A percentile compares a stretch with the other conserved stretches of the same genome.
Evolutionary conservation across 2,329 filamentous ascomycete species (phyloP).

Genomic region (Emmonsia crescens): DNA sequence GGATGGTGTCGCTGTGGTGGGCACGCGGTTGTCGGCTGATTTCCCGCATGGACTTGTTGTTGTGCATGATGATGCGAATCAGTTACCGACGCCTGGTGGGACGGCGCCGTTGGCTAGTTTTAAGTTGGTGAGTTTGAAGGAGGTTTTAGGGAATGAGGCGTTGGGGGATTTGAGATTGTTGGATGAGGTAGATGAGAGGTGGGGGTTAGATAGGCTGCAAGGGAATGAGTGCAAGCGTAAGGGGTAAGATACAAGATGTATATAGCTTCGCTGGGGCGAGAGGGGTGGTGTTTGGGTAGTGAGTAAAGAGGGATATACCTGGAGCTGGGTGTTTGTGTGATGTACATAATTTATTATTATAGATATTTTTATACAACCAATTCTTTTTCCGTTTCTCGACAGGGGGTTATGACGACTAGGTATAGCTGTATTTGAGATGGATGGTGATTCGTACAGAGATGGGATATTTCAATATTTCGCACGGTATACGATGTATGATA

Average conservation of each 20-base stretch:
- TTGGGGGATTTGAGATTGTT: constrained; percentile 28
- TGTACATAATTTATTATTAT: not conserved
- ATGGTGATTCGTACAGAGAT: too few relatives aligned
- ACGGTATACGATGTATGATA: too few relatives aligned
- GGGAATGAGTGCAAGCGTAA: not conserved
- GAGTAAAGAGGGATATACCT: not conserved
- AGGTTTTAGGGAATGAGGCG: constrained; percentile 36
- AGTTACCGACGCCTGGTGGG: constrained; percentile 30
- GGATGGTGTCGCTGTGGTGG: constrained; percentile 41
- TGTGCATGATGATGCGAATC: constrained; percentile 45
- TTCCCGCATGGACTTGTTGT: constrained; percentile 40
- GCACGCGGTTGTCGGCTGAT: constrained; percentile 31
- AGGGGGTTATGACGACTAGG: not conserved
- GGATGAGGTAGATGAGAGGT: constrained; percentile 5
- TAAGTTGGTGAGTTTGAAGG: constrained; percentile 38
- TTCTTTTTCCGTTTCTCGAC: not conserved
- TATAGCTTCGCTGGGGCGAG: not conserved
- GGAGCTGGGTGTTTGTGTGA: not conserved
- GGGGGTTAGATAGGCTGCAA: constrained; percentile 3
- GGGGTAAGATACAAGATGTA: not conserved
- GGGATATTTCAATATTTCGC: too few relatives aligned
- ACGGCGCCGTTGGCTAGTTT: constrained; percentile 41
- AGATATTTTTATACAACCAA: not conserved
- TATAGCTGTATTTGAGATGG: not conserved
- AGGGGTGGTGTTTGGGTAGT: not conserved